Evolutionary conservation across 352 stramenopile genomes (phyloP).

Genomic region (Pythium rishiriense): DNA sequence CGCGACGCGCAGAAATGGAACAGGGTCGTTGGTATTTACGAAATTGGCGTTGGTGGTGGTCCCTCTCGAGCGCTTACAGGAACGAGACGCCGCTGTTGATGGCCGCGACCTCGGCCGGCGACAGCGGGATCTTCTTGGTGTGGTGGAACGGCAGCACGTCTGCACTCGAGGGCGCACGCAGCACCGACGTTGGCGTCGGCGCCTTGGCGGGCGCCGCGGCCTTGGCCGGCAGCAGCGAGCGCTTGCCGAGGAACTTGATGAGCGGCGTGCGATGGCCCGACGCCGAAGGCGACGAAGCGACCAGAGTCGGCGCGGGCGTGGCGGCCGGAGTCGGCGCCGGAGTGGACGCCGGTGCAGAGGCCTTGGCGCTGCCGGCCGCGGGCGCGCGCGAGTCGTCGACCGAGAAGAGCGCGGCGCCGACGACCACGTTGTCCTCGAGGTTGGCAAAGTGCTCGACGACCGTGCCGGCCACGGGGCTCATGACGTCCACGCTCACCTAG

Average conservation of each 20-base stretch:
- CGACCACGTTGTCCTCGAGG: conserved; percentile 96
- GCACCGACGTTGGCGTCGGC: conserved; percentile 21
- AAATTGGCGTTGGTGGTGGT: conserved; percentile 3
- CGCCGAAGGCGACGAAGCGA: conserved; percentile 35
- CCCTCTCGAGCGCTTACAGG: conserved; percentile 41
- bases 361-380: conserved; percentile 22
- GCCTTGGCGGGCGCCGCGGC: conserved; percentile 27
- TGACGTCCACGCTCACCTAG: conserved; percentile 89
- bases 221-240: conserved; percentile 52
- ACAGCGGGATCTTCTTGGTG: conserved; percentile 67
- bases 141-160: conserved; percentile 67
- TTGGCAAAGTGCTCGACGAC: conserved; percentile 93
- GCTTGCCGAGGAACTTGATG: conserved; percentile 76
- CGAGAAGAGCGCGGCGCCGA: conserved; percentile 93
- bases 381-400: conserved; percentile 84
- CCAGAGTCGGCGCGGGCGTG: conserved; percentile 1
- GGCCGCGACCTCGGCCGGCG: conserved; percentile 59
- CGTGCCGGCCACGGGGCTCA: conserved; percentile 88
- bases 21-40: background rate
- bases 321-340: conserved; percentile 17
- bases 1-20: background rate
- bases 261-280: conserved; percentile 54
- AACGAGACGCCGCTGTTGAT: conserved; percentile 84
- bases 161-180: conserved; percentile 45
- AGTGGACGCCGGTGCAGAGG: conserved; percentile 12